Base-by-base conservation (phyloP, 164 flowering plant species). In the Nymphaea colorata region DNA sequence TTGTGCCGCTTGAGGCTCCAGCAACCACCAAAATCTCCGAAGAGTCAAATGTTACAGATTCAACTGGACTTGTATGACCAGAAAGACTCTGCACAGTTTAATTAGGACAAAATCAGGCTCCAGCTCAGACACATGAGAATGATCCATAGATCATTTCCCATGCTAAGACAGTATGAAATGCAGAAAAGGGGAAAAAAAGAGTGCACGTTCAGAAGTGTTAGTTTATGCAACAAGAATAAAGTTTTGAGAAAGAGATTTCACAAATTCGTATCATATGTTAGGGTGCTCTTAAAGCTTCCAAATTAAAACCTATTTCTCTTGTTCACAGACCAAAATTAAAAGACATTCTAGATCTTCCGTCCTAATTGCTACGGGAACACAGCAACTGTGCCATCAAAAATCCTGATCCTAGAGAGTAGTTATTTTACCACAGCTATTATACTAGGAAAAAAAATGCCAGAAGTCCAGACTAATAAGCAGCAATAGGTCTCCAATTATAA, bases 1-100 rank as follows among this genome's bases (percentile, higher is more conserved):
- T 83, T 16, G 97, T 92, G 66, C 99, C 99, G 82, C 87, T 91
- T 16, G 99, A 96, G 62, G 99, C 98, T 67, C 99, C 99, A 36
- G 98, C 99, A 72, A 96, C 99, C 44, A 95, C 97, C 77, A 95
- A 71, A 18, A 87, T 86, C 72, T 95, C 99, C 25, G 94, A 82
- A 69, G 98, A 86, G 78, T 95, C 99, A 79, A 95, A 95, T 76
- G 86, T 81, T 2, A 95, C 97, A 0, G 99, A 92, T 74, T 95
- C 99, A 42, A 95, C 82, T 44, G 97, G 96, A 82, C 98, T 95
- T 3, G 96, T 81, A 73, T 95, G 99, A 72, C 99, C 99, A 59
- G 96, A 82, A 75, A 95, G 81, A 74, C 97, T 95, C 99, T 94
- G 87, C 74, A 15, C 3, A 4, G 57, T 10, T 51, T 8, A 51